Evolutionary conservation across 495 filamentous ascomycete genomes (phyloP), one percentile per base, ranked within the genome.

Genomic region (Xylona heveae): DNA sequence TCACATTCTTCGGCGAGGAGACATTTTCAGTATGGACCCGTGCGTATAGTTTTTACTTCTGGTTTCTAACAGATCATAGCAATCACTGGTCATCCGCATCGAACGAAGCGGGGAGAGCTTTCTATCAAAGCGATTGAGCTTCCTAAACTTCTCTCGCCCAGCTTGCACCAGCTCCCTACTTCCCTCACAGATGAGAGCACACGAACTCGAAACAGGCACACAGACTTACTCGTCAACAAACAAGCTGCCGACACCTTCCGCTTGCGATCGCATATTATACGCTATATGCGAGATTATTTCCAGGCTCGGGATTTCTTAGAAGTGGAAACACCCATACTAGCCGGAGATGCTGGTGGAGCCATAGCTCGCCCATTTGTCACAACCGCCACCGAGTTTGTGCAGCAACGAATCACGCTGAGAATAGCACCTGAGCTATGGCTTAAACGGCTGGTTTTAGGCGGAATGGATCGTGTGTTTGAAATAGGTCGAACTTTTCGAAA

Each of bases 391-490:
- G 78, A 79, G 34, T 72, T 84, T 31, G 57, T 67, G 0, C 67
- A 69, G 14, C 71, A 64, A 24, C 51, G 66, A 37, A 53, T 97
- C 13, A 63, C 76, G 7, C 53, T 95, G 36, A 56, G 81, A 24
- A 83, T 95, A 40, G 90, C 88, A 2, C 88, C 90, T 4, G 88
- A 97, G 53, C 56, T 97, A 9, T 95, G 80, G 78, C 61, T 97
- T 40, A 97, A 97, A 59, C 66, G 83, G 37, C 55, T 97, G 38
- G 67, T 95, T 5, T 66, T 95, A 4, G 85, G 83, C 30, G 84
- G 83, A n/a, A 74, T 94, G 41, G 74, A 81, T 38, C 63, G 63
- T 33, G 66, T 97, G 19, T 97, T 88, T 47, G 88, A 97, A 55
- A 80, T 97, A 42, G 88, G 90, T 14, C 71, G 77, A 20, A 76